Evolutionary conservation across 805 yeast species (phyloP).

Genomic region (Grigorovia yakushimaensis): DNA sequence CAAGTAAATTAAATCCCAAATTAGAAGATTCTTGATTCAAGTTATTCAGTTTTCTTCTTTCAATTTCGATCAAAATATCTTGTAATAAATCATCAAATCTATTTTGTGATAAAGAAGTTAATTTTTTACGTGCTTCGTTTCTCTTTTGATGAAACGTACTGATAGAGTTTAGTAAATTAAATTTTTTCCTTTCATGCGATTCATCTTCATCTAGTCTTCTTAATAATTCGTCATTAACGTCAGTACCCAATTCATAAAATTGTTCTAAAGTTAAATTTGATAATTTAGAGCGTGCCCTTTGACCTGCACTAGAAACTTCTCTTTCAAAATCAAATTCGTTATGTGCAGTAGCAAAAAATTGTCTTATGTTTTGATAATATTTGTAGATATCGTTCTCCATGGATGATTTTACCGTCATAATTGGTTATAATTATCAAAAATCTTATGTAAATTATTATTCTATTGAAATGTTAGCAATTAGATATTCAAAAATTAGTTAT

Average conservation of each 20-base stretch:
- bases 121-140: conserved; percentile 86
- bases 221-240: conserved; percentile 84
- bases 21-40: background rate
- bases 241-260: conserved; percentile 83
- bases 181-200: background rate
- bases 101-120: conserved; percentile 68
- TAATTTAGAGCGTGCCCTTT: conserved; percentile 77
- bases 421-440: background rate
- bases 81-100: conserved; percentile 83
- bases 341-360: background rate
- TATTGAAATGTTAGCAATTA: no score
- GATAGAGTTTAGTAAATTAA: background rate
- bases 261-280: conserved; percentile 71
- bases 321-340: conserved; percentile 1
- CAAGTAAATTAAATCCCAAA: no score
- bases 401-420: background rate
- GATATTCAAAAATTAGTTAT: no score
- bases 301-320: background rate
- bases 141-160: conserved; percentile 79
- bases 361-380: background rate
- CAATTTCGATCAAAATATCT: conserved; percentile 80
- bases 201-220: conserved; percentile 53
- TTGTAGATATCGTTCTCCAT: background rate
- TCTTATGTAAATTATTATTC: background rate
- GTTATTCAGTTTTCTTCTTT: conserved; percentile 47